Evolutionary conservation across 768 basidiomycete genomes (phyloP), one percentile per base, ranked within the genome.

Genomic region (Cubamyces lactineus): DNA sequence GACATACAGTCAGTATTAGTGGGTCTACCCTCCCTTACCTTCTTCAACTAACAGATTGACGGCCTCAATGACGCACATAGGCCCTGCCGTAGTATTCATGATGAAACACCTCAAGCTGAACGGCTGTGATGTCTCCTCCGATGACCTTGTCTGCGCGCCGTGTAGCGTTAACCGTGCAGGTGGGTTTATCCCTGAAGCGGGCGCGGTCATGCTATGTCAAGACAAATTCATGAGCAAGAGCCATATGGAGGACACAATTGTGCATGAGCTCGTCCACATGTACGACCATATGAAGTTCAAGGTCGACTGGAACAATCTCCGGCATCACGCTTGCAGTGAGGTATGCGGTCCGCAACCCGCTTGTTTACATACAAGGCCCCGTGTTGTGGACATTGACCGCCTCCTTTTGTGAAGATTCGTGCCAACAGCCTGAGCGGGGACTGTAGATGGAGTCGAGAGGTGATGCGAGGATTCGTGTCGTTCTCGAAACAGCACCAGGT

Each of bases 401-500:
- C 23, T 23, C 28, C 21, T 47, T 23, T 43, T 21, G 26, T 47
- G 38, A 71, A 98, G 96, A 97, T 99, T 72, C 88, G 97, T 46
- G 96, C 97, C 0, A 96, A 94, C 64, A 96, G 86, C 73, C 74
- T 98, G 52, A 92, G 92, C 65, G 96, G 96, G 8, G 96, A 98
- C 75, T 99, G 97, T 75, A 82, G 86, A 54, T 96, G 85, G 79
- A 82, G 83, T 38, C 84, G 94, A 62, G 96, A 98, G 74, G 72
- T 96, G 23, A 78, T 84, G 42, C 81, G 95, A 30, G 91, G 92
- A 5, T 83, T 89, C 71, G 79, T 88, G 62, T 77, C 84, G 4
- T 94, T 97, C 75, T 87, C 92, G 57, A 96, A 96, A 76, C 94
- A 97, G 70, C 96, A 98, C 75, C 94, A 96, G 84, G 96, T 93